These are phyloP conservation scores for Aspergillus oerlinghausenensis DNA, from an alignment of 2,329 filamentous ascomycete species.

Conservation along the genomic window DNA sequence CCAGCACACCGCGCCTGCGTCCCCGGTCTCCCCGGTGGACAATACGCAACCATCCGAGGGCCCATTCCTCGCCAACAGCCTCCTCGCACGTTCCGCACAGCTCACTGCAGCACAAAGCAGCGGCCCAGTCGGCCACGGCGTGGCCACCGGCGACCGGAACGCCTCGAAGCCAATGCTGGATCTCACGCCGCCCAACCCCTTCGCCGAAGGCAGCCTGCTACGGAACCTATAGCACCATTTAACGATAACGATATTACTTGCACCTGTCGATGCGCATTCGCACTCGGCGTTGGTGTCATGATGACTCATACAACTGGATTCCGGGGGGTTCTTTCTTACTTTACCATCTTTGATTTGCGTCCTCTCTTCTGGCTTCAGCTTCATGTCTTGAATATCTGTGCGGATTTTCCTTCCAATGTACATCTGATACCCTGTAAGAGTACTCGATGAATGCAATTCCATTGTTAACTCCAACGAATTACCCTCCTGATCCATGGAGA, in stretches of 20 bases:
- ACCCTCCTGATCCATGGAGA: no score
- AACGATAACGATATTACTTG: not conserved
- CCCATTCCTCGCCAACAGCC: slow-evolving; percentile 34
- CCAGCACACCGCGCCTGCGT: slow-evolving; percentile 5
- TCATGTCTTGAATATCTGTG: not conserved
- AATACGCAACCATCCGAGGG: slow-evolving; percentile 10
- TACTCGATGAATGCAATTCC: not conserved
- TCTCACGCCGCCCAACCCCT: slow-evolving; percentile 37
- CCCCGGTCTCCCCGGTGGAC: slow-evolving; percentile 10
- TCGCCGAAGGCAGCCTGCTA: slow-evolving; percentile 44
- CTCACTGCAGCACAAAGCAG: slow-evolving; percentile 15
- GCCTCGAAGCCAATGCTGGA: slow-evolving; percentile 42
- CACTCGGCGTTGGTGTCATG: not conserved
- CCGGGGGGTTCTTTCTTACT: not conserved
- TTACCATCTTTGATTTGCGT: not conserved
- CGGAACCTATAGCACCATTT: slow-evolving; percentile 20
- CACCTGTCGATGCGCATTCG: not conserved
- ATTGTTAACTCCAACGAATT: no score
- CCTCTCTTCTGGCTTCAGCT: not conserved
- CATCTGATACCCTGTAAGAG: not conserved
- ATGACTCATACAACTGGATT: not conserved
- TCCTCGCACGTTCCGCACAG: slow-evolving; percentile 29
- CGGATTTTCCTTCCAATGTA: not conserved
- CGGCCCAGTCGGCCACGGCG: slow-evolving; percentile 30
- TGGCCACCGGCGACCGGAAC: slow-evolving; percentile 38